A percentile compares a stretch with the other conserved stretches of the same genome.
Evolutionary conservation across 768 basidiomycete genomes (phyloP).

Genomic region (Phaeotremella skinneri): DNA sequence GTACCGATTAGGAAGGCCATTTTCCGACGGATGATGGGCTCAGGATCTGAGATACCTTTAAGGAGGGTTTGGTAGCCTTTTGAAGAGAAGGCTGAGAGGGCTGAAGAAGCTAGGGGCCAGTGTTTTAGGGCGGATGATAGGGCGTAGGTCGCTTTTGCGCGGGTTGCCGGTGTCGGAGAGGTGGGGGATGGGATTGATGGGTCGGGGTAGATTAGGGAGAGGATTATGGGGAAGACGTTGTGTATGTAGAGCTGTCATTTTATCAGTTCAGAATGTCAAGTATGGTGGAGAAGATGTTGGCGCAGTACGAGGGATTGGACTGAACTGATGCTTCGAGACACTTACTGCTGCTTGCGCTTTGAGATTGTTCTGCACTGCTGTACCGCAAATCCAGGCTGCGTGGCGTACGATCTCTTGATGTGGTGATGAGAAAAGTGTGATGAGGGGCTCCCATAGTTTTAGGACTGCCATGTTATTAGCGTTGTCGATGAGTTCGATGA

Average conservation of each 20-base stretch:
- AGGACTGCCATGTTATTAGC: slow-evolving; percentile 51
- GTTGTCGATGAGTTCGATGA: slow-evolving; percentile 53
- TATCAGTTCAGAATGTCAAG: background rate
- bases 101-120: slow-evolving; percentile 45
- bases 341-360: slow-evolving; percentile 52
- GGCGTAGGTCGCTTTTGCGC: slow-evolving; percentile 50
- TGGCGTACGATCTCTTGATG: slow-evolving; percentile 42
- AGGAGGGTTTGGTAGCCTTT: slow-evolving; percentile 42
- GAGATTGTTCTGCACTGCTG: slow-evolving; percentile 52
- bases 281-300: background rate
- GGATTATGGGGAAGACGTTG: slow-evolving; percentile 43
- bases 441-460: slow-evolving; percentile 50
- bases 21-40: slow-evolving; percentile 45
- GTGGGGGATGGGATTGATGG: slow-evolving; percentile 24
- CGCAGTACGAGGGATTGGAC: background rate
- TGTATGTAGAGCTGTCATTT: slow-evolving; percentile 41
- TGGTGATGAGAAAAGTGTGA: slow-evolving; percentile 38
- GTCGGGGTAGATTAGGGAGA: slow-evolving; percentile 41
- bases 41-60: slow-evolving; percentile 41
- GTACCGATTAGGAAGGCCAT: slow-evolving; percentile 50
- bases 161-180: slow-evolving; percentile 23
- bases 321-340: slow-evolving; percentile 1
- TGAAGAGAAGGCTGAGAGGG: slow-evolving; percentile 27
- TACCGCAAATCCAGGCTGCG: slow-evolving; percentile 51
- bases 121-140: slow-evolving; percentile 51